These are phyloP conservation scores for Mucor racemosus DNA, from an alignment of 371 early-diverging fungal species.

Conservation along the genomic window DNA sequence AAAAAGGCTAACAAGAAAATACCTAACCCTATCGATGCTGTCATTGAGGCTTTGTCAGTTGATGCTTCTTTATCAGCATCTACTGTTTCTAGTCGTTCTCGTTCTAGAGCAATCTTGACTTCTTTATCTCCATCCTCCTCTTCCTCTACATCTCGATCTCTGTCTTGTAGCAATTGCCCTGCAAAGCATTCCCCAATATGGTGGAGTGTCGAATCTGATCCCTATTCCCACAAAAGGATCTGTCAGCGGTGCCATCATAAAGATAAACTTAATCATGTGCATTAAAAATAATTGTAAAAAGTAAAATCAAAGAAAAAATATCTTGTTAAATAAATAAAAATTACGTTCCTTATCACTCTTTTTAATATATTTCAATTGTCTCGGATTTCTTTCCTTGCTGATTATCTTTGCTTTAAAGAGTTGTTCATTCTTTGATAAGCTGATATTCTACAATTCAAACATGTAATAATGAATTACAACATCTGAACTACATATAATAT, in stretches of 20 bases:
- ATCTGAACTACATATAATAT: too few species aligned
- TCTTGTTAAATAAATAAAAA: too few species aligned
- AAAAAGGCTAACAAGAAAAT: conserved; percentile 6
- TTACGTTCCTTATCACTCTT: too few species aligned
- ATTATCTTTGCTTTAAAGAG: too few species aligned
- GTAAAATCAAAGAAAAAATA: too few species aligned
- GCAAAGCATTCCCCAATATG: conserved; percentile 26
- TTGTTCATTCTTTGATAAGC: too few species aligned
- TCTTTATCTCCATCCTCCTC: background rate
- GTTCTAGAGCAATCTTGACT: background rate
- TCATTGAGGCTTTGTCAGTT: conserved; percentile 17
- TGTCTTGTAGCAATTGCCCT: conserved; percentile 10
- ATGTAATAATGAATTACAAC: too few species aligned
- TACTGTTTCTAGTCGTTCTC: background rate
- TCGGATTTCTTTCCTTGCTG: too few species aligned
- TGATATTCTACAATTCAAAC: too few species aligned
- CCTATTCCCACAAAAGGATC: conserved; percentile 10
- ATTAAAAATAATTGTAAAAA: background rate
- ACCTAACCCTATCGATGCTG: conserved; percentile 21
- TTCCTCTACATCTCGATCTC: background rate
- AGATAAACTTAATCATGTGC: background rate
- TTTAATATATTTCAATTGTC: too few species aligned
- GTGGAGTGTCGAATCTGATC: conserved; percentile 13
- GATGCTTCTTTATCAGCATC: background rate
- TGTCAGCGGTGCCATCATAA: conserved; percentile 25